Base-by-base conservation (phyloP, 805 yeast genomes). In the Wickerhamomyces sydowiorum region DNA sequence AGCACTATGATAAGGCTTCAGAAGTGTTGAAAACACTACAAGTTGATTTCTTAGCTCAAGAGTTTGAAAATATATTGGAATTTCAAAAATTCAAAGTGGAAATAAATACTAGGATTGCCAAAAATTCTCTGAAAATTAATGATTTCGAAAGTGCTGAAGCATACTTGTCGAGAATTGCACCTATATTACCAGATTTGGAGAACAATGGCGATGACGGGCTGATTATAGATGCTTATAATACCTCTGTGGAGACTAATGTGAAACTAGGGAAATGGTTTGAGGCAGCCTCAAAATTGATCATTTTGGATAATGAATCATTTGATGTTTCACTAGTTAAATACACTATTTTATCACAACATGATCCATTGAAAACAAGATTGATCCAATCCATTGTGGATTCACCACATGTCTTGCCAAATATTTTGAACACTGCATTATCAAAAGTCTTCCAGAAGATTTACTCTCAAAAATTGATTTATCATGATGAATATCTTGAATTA, bases 221-320 rank as follows among this genome's bases (percentile, higher is more conserved):
- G 9, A 15, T 44, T 8, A 22, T 35, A 3, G 45, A 47, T 20
- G 19, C 45, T 1, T 45, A 43, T 12, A 42, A 37, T 9, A 41
- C 47, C 1, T 37, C 48, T n/a, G 44, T 46, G 5, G 49, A 45
- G 20, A 46, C 50, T 6, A 45, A 51, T 49, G 38, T 47, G 3
- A 47, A 49, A n/a, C 15, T 50, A 8, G 43, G 45, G 5, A 51
- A 47, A 37, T 53, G 54, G 54, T 29, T 48, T 3, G 57, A 53
- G 14, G 56, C 53, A 4, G 35, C 53, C 5, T 46, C 54, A 5
- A 45, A 48, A 38, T 38, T 50, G 9, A 20, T 47, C 3, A 23
- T 37, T 1, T 32, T 50, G 4, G 41, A 50, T 24, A 49, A 50
- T 25, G 45, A 40, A 19, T 4, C 25, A 1, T 45, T 41, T 18